Evolutionary conservation across 352 stramenopile genomes (phyloP).

Genomic region (Pythium biforme): DNA sequence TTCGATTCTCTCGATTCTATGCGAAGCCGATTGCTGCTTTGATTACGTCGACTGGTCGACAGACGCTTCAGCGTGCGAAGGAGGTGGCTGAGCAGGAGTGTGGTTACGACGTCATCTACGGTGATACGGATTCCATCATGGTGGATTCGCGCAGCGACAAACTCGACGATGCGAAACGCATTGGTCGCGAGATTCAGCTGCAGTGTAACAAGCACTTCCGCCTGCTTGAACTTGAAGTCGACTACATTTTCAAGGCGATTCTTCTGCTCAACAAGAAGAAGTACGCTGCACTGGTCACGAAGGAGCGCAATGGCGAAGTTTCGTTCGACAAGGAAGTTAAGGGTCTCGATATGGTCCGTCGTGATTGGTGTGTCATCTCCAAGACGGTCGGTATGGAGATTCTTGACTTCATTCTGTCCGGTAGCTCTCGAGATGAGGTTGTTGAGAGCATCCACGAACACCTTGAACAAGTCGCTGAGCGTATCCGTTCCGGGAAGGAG

Average conservation of each 20-base stretch:
- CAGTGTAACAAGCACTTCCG: conserved; percentile 99
- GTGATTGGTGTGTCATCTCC: conserved; percentile 98
- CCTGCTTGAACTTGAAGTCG: conserved; percentile 98
- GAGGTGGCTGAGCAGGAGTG: conserved; percentile 97
- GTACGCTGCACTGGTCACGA: conserved; percentile 97
- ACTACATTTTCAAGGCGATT: conserved; percentile 99
- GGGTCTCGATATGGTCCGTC: conserved; percentile 97
- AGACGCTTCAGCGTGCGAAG: conserved; percentile 98
- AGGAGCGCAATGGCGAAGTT: conserved; percentile 70
- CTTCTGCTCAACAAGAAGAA: conserved; percentile 99
- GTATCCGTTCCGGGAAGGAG: conserved; percentile 94
- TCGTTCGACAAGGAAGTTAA: conserved; percentile 97
- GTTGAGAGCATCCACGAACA: conserved; percentile 97
- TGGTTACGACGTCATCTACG: conserved; percentile 99
- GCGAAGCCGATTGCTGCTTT: conserved; percentile 98
- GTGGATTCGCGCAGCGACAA: conserved; percentile 94
- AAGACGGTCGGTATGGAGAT: conserved; percentile 96
- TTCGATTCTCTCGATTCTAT: conserved; percentile 98
- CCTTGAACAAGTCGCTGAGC: conserved; percentile 87
- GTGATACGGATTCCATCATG: conserved; percentile 99
- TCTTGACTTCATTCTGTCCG: conserved; percentile 97
- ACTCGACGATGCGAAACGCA: conserved; percentile 91
- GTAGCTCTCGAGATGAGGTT: conserved; percentile 92
- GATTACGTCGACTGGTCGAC: conserved; percentile 98
- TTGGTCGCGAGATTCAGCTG: conserved; percentile 94